These are phyloP conservation scores for Phytophthora colocasiae DNA, from an alignment of 352 stramenopile genomes.

Conservation along the genomic window DNA sequence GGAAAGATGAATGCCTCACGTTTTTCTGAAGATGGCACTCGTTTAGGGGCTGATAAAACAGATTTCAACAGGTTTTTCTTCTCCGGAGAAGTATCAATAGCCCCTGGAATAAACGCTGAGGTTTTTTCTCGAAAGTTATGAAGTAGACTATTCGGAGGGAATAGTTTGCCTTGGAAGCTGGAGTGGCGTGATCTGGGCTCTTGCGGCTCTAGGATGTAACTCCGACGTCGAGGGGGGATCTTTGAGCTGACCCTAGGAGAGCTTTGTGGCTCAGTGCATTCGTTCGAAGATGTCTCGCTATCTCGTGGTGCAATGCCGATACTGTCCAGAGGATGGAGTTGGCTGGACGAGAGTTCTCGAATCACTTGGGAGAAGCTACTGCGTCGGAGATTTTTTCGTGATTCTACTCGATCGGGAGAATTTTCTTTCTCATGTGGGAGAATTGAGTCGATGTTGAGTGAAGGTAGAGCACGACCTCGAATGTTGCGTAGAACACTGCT, in stretches of 20 bases:
- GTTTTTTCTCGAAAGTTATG: conserved; percentile 7
- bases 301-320: conserved; percentile 14
- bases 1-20: too few species aligned
- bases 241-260: conserved; percentile 6
- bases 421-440: neutral
- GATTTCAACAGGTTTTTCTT: neutral
- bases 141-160: neutral
- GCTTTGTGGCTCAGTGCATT: neutral
- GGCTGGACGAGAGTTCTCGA: conserved; percentile 10
- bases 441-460: neutral
- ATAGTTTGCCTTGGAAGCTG: neutral
- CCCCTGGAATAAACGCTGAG: neutral
- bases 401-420: conserved; percentile 1
- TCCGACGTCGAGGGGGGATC: conserved; percentile 12
- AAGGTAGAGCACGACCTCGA: conserved; percentile 7
- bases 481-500: conserved; percentile 34
- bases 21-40: too few species aligned
- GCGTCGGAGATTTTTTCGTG: neutral
- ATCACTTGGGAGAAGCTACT: conserved; percentile 27
- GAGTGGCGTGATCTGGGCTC: too few species aligned
- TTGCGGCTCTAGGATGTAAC: conserved; percentile 15
- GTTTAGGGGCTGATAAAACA: too few species aligned
- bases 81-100: conserved; percentile 14
- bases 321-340: conserved; percentile 12
- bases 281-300: conserved; percentile 10